phyloP scores from a whole-genome alignment of 805 yeast genomes.

The Saccharomycopsis sp. region DNA sequence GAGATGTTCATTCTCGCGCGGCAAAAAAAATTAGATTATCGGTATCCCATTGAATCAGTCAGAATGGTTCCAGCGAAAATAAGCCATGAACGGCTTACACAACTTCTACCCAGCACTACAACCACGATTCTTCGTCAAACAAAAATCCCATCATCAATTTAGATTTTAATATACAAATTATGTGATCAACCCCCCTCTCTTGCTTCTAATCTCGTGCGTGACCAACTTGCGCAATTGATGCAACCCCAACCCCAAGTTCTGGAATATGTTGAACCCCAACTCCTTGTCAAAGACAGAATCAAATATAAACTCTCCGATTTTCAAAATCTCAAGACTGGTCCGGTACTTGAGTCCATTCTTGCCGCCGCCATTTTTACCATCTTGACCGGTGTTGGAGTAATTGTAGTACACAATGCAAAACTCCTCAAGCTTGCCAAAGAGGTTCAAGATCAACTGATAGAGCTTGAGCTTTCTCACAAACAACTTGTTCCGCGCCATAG shows the following conservation, averaged over 20 bases:
- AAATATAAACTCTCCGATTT: slow-evolving; percentile 17
- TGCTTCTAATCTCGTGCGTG: too few relatives aligned
- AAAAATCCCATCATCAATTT: too few relatives aligned
- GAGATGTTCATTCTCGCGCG: too few relatives aligned
- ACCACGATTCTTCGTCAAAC: too few relatives aligned
- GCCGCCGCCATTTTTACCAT: slow-evolving; percentile 14
- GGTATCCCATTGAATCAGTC: too few relatives aligned
- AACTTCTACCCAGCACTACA: too few relatives aligned
- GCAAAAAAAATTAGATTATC: too few relatives aligned
- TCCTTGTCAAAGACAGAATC: slow-evolving; percentile 13
- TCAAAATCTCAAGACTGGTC: slow-evolving; percentile 12
- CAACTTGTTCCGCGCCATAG: slow-evolving; percentile 1
- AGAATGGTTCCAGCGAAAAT: too few relatives aligned
- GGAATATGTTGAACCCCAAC: slow-evolving; percentile 17
- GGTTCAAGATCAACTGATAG: slow-evolving; percentile 10
- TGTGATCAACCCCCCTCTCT: too few relatives aligned
- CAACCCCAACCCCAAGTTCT: slow-evolving; percentile 13
- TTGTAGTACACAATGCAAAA: slow-evolving; percentile 6
- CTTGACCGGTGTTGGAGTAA: slow-evolving; percentile 20
- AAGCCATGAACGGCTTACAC: too few relatives aligned
- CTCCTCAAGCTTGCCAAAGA: slow-evolving; percentile 14
- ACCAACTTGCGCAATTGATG: slow-evolving; percentile 5
- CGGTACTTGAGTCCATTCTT: background rate
- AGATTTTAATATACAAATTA: too few relatives aligned
- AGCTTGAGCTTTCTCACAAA: slow-evolving; percentile 11